Evolutionary conservation across 2,329 filamentous ascomycete genomes (phyloP), one percentile per base, ranked within the genome.

Genomic region (Aspergillus awamori): DNA sequence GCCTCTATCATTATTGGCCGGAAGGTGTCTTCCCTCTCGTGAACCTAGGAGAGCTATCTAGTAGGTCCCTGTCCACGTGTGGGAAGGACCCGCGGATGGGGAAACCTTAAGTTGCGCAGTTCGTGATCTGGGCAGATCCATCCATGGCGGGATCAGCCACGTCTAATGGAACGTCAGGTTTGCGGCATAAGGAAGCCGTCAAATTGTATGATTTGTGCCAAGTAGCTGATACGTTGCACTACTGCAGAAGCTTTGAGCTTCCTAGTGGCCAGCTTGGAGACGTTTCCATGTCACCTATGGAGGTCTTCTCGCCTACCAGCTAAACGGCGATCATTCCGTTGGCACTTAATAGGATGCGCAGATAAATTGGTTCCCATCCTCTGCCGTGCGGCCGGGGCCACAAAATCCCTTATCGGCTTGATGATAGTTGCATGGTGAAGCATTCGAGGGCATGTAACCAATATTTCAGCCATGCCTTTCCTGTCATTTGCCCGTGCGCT

Each of bases 401-500:
- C 13, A 13, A 45, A 20, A 11, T 45, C 13, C 4, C 39, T 22
- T 45, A 10, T 13, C 41, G 11, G 11, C 2, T 15, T 22, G 11
- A 22, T 11, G 5, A 45, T 8, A 20, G 20, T 24, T 24, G 8
- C 2, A 24, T 3, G 6, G 20, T 24, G 20, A 24, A 7, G 11
- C 10, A 7, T 24, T 13, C 41, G 10, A 20, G 6, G 2, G 2
- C 4, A 6, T 45, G 20, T 7, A 24, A 24, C 20, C 20, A 5
- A 41, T 4, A 11, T 43, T 5, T 13, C 20, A 24, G 20, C 3
- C 38, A 64, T 64, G 62, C 59, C 59, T 3, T 59, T 62, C 36
- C 30, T 64, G 20, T 62, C 62, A 15, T 57, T 57, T 36, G 39
- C 48, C 2, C 62, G 54, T 13, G 53, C 52, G 7, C 48, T 62